Conservation (phyloP, 225 moss, liverwort and hornwort species). For the Anthoceros angustus region DNA sequence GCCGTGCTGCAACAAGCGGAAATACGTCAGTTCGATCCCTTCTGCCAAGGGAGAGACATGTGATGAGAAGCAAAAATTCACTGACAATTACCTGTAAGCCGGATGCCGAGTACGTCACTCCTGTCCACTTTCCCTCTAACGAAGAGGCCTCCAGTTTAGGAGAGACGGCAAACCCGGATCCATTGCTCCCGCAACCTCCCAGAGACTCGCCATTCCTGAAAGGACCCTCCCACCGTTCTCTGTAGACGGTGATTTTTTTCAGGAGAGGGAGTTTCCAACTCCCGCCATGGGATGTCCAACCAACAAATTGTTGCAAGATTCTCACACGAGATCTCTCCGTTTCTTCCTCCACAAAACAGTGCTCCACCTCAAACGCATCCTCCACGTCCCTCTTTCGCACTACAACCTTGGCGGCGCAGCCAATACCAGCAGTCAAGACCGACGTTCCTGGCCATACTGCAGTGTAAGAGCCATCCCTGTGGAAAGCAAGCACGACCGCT, state of each 20-base stretch:
- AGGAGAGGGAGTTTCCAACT: constrained; percentile 9
- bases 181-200: constrained; percentile 50
- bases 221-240: constrained; percentile 75
- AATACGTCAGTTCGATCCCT: neutral
- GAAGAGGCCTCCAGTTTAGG: constrained; percentile 8
- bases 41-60: neutral
- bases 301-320: constrained; percentile 39
- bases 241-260: constrained; percentile 31
- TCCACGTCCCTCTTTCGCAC: constrained; percentile 25
- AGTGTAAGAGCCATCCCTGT: constrained; percentile 56
- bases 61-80: neutral
- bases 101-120: constrained; percentile 17
- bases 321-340: constrained; percentile 35
- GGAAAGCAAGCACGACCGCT: constrained; percentile 33
- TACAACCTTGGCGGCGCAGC: constrained; percentile 42
- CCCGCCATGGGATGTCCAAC: constrained; percentile 6
- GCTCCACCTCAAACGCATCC: constrained; percentile 70
- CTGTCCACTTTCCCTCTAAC: constrained; percentile 45
- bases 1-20: constrained; percentile 6
- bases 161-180: constrained; percentile 48
- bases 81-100: neutral
- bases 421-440: constrained; percentile 28
- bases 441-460: constrained; percentile 63
- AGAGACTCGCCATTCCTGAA: constrained; percentile 88
- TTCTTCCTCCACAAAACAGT: constrained; percentile 46